These are phyloP conservation scores for Wickerhamiella slavikovae DNA, from an alignment of 805 yeast species.

Conservation along the genomic window DNA sequence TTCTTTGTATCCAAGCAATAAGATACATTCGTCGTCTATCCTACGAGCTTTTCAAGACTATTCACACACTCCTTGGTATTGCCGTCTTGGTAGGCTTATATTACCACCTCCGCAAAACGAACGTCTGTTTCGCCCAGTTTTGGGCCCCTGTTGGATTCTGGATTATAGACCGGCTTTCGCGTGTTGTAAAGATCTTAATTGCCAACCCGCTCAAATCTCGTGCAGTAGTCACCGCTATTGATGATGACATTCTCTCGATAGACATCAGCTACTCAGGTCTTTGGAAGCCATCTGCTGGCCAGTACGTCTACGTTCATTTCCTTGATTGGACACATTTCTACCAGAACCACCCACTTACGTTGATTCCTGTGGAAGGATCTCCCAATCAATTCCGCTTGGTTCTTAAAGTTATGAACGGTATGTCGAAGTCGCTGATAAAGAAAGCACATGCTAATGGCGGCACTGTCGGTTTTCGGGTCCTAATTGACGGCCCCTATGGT, in stretches of 20 bases:
- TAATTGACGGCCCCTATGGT: slow-evolving; percentile 45
- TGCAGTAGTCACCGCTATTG: slow-evolving; percentile 3
- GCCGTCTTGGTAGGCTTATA: slow-evolving; percentile 35
- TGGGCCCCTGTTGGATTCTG: slow-evolving; percentile 30
- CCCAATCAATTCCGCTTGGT: slow-evolving; percentile 3
- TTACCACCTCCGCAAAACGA: slow-evolving; percentile 23
- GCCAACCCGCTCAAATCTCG: slow-evolving; percentile 2
- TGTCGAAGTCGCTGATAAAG: slow-evolving; percentile 5
- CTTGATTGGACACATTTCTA: slow-evolving; percentile 30
- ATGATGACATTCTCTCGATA: slow-evolving; percentile 19
- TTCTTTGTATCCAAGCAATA: slow-evolving; percentile 21
- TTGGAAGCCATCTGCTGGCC: slow-evolving; percentile 32
- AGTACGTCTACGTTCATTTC: slow-evolving; percentile 33
- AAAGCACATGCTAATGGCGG: slow-evolving; percentile 4
- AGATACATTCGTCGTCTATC: slow-evolving; percentile 24
- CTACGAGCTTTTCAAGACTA: slow-evolving; percentile 36
- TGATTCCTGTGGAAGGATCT: slow-evolving; percentile 6
- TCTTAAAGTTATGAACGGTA: slow-evolving; percentile 7
- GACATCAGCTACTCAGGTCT: slow-evolving; percentile 21
- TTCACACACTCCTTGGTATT: slow-evolving; percentile 35
- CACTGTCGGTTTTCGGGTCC: slow-evolving; percentile 16
- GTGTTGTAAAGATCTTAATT: slow-evolving; percentile 29
- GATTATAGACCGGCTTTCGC: slow-evolving; percentile 40
- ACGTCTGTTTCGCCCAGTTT: slow-evolving; percentile 6
- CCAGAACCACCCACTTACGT: slow-evolving; percentile 59